A percentile compares a stretch with the other conserved stretches of the same genome.
These are phyloP conservation scores for Chytriomyces sp. DNA, from an alignment of 192 early-diverging fungal species.

Conservation along the genomic window DNA sequence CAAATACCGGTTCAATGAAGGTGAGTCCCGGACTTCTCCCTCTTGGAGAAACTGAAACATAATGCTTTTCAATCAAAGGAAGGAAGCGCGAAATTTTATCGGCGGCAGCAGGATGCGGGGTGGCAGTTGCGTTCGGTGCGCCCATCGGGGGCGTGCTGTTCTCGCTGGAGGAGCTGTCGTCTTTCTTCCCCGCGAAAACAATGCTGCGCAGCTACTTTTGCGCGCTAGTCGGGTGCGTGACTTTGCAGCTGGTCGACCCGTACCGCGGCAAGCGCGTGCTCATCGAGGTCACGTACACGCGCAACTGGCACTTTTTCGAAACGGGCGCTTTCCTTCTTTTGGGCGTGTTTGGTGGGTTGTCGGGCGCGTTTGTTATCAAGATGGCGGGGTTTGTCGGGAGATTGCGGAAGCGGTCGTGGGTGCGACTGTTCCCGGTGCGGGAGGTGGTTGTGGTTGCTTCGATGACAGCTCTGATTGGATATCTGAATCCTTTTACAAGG, in stretches of 20 bases:
- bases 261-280: conserved; percentile 61
- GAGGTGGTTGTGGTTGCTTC: conserved; percentile 77
- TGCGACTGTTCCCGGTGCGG: conserved; percentile 70
- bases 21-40: conserved; percentile 31
- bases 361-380: conserved; percentile 79
- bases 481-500: conserved; percentile 81
- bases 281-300: conserved; percentile 82
- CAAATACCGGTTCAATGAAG: conserved; percentile 91
- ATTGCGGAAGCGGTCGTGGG: conserved; percentile 74
- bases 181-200: conserved; percentile 91
- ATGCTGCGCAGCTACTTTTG: conserved; percentile 96
- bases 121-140: conserved; percentile 94
- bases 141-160: conserved; percentile 97
- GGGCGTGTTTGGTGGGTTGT: conserved; percentile 83
- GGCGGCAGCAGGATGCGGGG: conserved; percentile 89
- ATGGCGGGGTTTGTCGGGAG: conserved; percentile 71
- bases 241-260: conserved; percentile 73
- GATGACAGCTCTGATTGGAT: conserved; percentile 77
- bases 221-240: conserved; percentile 86
- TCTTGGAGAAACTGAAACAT: conserved; percentile 85
- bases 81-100: conserved; percentile 93
- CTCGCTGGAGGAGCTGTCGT: conserved; percentile 90
- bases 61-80: conserved; percentile 46
- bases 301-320: conserved; percentile 93
- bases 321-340: conserved; percentile 82